Evolutionary conservation across 2,329 filamentous ascomycete species (phyloP).

Genomic region (Cercospora canescens): DNA sequence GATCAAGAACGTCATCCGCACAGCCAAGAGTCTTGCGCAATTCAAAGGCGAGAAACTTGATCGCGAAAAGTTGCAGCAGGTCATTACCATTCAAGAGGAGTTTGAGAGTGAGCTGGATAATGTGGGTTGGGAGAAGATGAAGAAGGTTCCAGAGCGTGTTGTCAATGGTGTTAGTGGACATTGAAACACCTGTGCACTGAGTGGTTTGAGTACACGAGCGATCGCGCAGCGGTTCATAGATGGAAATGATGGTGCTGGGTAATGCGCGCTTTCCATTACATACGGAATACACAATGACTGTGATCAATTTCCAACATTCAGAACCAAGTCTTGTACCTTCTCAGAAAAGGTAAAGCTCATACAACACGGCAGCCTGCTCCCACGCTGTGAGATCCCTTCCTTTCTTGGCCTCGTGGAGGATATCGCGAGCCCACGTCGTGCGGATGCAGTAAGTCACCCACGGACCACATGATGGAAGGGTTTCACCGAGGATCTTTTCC

Average conservation of each 20-base stretch:
- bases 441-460: not conserved
- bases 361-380: not conserved
- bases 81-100: slow-evolving; percentile 30
- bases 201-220: not conserved
- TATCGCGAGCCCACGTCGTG: not conserved
- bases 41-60: slow-evolving; percentile 26
- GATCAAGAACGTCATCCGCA: slow-evolving; percentile 35
- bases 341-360: not conserved
- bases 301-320: not conserved
- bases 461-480: not conserved
- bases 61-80: slow-evolving; percentile 27
- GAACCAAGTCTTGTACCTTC: not conserved
- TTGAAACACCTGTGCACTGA: not conserved
- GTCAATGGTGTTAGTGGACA: slow-evolving; percentile 7
- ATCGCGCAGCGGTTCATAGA: not conserved
- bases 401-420: not conserved
- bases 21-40: slow-evolving; percentile 30
- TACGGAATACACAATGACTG: not conserved
- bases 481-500: not conserved
- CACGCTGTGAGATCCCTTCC: not conserved
- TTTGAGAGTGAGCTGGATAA: slow-evolving; percentile 29
- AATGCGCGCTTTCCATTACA: not conserved
- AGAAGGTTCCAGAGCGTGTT: not conserved
- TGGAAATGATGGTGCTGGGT: not conserved
- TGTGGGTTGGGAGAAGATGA: not conserved